Evolutionary conservation across 331 rosid genomes (phyloP).

Genomic region (Phaseolus coccineus): DNA sequence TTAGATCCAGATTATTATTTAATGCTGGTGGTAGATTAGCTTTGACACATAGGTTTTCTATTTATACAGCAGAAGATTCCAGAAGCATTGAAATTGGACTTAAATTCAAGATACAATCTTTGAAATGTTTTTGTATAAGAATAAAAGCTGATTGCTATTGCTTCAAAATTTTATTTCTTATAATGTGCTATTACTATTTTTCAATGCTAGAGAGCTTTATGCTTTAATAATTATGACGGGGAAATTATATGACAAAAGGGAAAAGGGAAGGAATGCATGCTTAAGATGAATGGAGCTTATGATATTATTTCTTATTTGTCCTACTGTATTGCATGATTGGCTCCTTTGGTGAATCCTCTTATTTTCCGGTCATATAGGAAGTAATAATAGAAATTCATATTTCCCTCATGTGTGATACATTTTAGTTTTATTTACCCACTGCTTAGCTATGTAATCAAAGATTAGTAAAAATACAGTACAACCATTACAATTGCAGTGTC

Average conservation of each 20-base stretch:
- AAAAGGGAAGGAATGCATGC: conserved; percentile 13
- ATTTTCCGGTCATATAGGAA: conserved; percentile 1
- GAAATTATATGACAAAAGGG: neutral
- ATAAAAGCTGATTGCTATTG: neutral
- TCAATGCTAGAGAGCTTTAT: conserved; percentile 5
- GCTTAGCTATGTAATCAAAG: conserved; percentile 8
- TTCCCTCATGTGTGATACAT: neutral
- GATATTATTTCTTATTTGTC: conserved; percentile 24
- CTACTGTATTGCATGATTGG: neutral
- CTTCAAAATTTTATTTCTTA: conserved; percentile 2
- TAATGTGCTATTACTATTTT: neutral
- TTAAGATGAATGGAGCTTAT: neutral
- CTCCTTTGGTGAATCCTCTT: conserved; percentile 19
- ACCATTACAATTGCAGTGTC: conserved; percentile 4
- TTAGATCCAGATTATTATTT: conserved; percentile 3
- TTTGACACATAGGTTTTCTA: neutral
- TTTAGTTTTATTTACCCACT: neutral
- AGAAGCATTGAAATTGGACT: neutral
- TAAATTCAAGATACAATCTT: conserved; percentile 15
- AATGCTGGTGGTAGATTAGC: neutral
- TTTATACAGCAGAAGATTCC: neutral
- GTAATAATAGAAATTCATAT: conserved; percentile 16
- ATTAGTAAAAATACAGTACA: conserved; percentile 4
- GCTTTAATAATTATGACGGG: neutral
- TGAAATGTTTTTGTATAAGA: neutral